Evolutionary conservation across 306 rosid genomes (phyloP).

Genomic region (Acacia acuminata): DNA sequence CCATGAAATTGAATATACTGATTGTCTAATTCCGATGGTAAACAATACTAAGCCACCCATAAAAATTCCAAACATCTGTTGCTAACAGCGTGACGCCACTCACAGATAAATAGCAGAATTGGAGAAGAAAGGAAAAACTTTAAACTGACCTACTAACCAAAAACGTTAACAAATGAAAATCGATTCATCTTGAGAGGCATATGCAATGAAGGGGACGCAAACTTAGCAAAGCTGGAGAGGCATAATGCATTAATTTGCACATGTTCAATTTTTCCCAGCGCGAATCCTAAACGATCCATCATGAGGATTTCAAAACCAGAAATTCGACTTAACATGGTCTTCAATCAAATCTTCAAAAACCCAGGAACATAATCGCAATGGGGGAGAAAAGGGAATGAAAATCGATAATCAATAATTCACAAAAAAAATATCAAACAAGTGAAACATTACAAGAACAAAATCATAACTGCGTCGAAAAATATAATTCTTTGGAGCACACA

Average conservation of each 20-base stretch:
- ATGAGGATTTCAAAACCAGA: neutral
- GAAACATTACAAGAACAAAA: neutral
- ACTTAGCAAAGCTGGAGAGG: neutral
- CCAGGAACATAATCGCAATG: neutral
- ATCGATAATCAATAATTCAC: neutral
- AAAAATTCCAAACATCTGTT: neutral
- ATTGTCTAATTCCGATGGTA: neutral
- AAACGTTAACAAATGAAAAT: neutral
- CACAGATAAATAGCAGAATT: neutral
- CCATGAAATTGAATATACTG: neutral
- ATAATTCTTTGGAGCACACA: neutral
- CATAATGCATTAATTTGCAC: constrained; percentile 11
- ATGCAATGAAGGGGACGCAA: constrained; percentile 3
- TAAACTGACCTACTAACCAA: constrained; percentile 12
- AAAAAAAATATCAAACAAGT: neutral
- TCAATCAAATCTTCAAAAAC: neutral
- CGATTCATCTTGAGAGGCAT: too few relatives aligned
- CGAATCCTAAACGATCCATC: neutral
- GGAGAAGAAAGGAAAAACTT: neutral
- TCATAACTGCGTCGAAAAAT: neutral
- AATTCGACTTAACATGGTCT: neutral
- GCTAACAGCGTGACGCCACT: neutral
- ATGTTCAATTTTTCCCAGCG: neutral
- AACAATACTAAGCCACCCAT: neutral
- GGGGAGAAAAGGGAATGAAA: neutral